These are phyloP conservation scores for Solanum peruvianum DNA, from an alignment of 257 asterid species.

Conservation along the genomic window DNA sequence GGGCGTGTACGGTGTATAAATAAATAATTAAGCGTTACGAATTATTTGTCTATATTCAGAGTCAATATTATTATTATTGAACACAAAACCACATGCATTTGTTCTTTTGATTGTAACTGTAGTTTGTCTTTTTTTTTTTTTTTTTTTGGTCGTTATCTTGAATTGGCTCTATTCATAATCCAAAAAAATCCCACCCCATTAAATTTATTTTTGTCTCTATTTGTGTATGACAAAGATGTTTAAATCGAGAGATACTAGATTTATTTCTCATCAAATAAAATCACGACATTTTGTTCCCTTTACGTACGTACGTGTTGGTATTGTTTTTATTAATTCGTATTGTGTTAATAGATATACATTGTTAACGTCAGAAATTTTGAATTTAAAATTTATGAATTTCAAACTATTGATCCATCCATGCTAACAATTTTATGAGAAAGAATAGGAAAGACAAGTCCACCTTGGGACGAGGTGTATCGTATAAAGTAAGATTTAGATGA, in stretches of 20 bases:
- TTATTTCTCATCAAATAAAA: neutral
- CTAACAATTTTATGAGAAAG: neutral
- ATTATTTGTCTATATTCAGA: neutral
- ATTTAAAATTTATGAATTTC: neutral
- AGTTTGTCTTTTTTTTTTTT: no score
- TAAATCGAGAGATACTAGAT: neutral
- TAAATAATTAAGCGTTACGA: neutral
- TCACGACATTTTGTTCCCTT: neutral
- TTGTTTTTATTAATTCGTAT: neutral
- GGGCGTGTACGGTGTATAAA: neutral
- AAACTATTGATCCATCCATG: neutral
- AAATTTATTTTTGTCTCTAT: neutral
- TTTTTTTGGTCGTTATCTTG: neutral
- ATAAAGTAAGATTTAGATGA: no score
- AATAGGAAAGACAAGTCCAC: no score
- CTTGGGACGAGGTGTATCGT: no score
- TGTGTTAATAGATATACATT: neutral
- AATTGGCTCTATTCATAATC: neutral
- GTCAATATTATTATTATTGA: neutral
- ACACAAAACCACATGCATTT: neutral
- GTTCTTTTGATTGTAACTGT: neutral
- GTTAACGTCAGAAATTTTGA: fast-evolving
- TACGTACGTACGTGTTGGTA: neutral
- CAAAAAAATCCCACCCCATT: neutral
- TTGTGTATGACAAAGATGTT: neutral